Percentiles rank a stretch among this genome's conserved stretches.
phyloP scores from a whole-genome alignment of 2,329 filamentous ascomycete species.

The Paecilomyces sp. region DNA sequence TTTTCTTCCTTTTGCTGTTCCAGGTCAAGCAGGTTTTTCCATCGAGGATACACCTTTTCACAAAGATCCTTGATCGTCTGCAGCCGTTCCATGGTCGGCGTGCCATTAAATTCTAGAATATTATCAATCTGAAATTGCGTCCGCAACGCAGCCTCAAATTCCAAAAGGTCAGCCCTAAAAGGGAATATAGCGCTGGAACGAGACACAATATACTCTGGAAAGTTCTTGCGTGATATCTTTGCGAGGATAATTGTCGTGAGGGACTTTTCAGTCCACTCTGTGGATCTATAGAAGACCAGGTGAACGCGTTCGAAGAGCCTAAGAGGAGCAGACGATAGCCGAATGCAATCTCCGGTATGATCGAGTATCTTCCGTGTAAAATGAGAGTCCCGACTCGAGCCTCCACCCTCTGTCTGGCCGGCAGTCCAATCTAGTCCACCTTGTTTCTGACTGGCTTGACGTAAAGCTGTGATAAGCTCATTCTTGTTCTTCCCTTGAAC shows the following conservation, averaged over 20 bases:
- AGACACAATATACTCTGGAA: constrained; percentile 83
- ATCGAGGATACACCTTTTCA: constrained; percentile 69
- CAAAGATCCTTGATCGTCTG: constrained; percentile 65
- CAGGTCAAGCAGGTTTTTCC: constrained; percentile 64
- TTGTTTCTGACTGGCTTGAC: constrained; percentile 67
- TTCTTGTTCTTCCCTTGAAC: constrained; percentile 81
- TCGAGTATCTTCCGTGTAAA: constrained; percentile 71
- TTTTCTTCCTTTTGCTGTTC: constrained; percentile 71
- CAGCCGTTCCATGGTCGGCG: constrained; percentile 58
- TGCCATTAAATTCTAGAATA: constrained; percentile 71
- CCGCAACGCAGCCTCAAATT: constrained; percentile 81
- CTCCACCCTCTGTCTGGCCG: constrained; percentile 30
- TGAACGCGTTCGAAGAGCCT: constrained; percentile 91
- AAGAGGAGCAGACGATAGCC: constrained; percentile 64
- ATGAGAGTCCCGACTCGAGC: constrained; percentile 54
- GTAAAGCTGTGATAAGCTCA: constrained; percentile 67
- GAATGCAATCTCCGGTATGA: constrained; percentile 74
- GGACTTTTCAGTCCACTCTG: constrained; percentile 96
- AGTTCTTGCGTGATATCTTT: constrained; percentile 79
- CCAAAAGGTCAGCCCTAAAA: constrained; percentile 66
- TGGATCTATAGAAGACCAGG: constrained; percentile 90
- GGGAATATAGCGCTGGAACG: constrained; percentile 83
- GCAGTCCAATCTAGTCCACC: constrained; percentile 64
- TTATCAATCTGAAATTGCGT: constrained; percentile 76
- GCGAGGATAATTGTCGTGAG: constrained; percentile 90